Base-by-base conservation (phyloP, 1,139 yeast species). In the Geotrichum candidum region DNA sequence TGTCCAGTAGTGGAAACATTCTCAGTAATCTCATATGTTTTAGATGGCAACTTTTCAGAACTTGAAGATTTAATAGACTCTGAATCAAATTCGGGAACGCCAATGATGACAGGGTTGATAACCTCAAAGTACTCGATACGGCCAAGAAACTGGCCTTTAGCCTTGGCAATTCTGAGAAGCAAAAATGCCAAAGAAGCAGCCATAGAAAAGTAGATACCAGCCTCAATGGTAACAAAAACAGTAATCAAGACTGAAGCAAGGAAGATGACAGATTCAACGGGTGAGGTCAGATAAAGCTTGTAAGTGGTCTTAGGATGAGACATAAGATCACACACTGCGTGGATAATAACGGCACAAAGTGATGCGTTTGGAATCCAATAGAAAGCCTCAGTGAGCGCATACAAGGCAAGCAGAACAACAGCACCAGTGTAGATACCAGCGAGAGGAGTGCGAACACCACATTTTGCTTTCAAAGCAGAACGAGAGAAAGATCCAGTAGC, bases 401-500 rank as follows among this genome's bases (percentile, higher is more conserved):
- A 92, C 65, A 92, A 80, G 1, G 97, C 96, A 66, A 92, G 78
- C 66, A 92, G 77, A 29, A 92, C 97, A 73, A 92, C 92, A 50
- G 83, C 84, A 72, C 97, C 98, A 31, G 96, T 90, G 76, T 85
- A 88, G 61, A 90, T 81, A 77, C 97, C 97, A 59, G 97, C 96
- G 65, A 91, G 79, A 45, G 98, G 98, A 50, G 98, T 92, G 72
- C 91, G 84, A 56, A 92, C 98, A 72, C 96, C 96, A 82, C 97
- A 91, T 76, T 91, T 92, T 61, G 96, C 88, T 76, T 92, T 90
- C 70, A 92, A 81, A 15, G 97, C 97, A 56, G 97, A 88, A 79
- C 97, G 86, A 25, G 96, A 89, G 75, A 92, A 92, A 1, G 97
- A 92, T 60, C 98, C 97, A 13, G 98, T 92, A 10, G 96, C 91